Conservation (phyloP, 768 basidiomycete species). For the Boletus patriciae region DNA sequence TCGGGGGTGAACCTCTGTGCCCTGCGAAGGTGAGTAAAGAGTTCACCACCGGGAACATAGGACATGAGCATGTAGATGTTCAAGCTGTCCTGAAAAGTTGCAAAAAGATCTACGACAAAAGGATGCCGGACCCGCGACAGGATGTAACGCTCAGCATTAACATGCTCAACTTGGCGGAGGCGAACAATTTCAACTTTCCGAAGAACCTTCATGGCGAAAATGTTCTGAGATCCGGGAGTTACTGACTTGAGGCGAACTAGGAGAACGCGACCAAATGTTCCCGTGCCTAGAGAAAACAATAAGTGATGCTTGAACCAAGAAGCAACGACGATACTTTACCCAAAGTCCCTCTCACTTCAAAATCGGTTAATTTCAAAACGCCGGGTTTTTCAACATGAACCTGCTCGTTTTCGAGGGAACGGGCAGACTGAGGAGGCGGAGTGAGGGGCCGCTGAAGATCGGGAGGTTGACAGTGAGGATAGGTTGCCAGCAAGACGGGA, state of each 20-base stretch:
- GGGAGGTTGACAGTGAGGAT: slow-evolving; percentile 12
- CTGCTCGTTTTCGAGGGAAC: slow-evolving; percentile 68
- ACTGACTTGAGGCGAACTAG: slow-evolving; percentile 75
- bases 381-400: slow-evolving; percentile 61
- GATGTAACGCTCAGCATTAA: slow-evolving; percentile 94
- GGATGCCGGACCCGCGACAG: slow-evolving; percentile 90
- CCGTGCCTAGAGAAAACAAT: slow-evolving; percentile 65
- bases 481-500: slow-evolving; percentile 5
- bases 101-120: slow-evolving; percentile 95
- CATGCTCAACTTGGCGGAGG: slow-evolving; percentile 95
- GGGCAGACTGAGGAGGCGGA: slow-evolving; percentile 43
- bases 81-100: slow-evolving; percentile 91
- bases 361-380: slow-evolving; percentile 65
- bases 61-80: slow-evolving; percentile 99
- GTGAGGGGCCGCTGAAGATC: slow-evolving; percentile 13
- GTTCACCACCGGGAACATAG: slow-evolving; percentile 94
- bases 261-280: slow-evolving; percentile 93
- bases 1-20: slow-evolving; percentile 95
- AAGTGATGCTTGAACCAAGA: background rate
- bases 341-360: slow-evolving; percentile 76
- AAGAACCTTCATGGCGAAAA: slow-evolving; percentile 89
- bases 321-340: slow-evolving; percentile 43
- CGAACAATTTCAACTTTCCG: slow-evolving; percentile 83
- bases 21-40: slow-evolving; percentile 94
- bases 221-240: slow-evolving; percentile 41